Conservation (phyloP, 441 rosid genomes). For the Arabidopsis hybrid region DNA sequence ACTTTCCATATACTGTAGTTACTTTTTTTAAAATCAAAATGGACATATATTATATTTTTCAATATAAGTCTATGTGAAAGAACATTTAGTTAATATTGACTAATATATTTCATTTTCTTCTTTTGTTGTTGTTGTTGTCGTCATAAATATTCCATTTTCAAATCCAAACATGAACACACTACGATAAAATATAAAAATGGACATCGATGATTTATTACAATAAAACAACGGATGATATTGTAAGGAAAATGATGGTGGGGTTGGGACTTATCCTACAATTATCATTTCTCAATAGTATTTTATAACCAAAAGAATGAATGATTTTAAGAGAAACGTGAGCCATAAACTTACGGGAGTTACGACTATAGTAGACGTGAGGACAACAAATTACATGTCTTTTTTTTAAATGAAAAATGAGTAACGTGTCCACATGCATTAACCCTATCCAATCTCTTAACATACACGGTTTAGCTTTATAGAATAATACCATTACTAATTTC, state of each 20-base stretch:
- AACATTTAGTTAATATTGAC: too few relatives aligned
- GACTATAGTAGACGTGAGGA: constrained; percentile 38
- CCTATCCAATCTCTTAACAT: not conserved
- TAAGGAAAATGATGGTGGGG: not conserved
- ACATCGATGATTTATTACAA: not conserved
- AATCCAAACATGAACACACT: too few relatives aligned
- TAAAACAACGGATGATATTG: not conserved
- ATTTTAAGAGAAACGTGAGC: constrained; percentile 28
- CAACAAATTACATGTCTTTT: constrained; percentile 22
- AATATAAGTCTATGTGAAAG: too few relatives aligned
- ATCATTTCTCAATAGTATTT: not conserved
- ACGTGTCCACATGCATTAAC: constrained; percentile 33
- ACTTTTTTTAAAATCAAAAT: not conserved
- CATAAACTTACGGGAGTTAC: constrained; percentile 5
- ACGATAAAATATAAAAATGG: too few relatives aligned
- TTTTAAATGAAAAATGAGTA: not conserved
- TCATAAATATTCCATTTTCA: too few relatives aligned
- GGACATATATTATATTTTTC: not conserved
- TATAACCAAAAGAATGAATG: not conserved
- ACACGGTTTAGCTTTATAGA: not conserved
- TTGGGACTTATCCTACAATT: constrained; percentile 11
- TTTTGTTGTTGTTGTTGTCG: too few relatives aligned
- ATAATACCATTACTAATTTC: not conserved
- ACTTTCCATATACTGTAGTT: not conserved
- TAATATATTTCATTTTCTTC: too few relatives aligned